Evolutionary conservation across 495 filamentous ascomycete genomes (phyloP).

Genomic region (Hyaloscypha hepaticicola): DNA sequence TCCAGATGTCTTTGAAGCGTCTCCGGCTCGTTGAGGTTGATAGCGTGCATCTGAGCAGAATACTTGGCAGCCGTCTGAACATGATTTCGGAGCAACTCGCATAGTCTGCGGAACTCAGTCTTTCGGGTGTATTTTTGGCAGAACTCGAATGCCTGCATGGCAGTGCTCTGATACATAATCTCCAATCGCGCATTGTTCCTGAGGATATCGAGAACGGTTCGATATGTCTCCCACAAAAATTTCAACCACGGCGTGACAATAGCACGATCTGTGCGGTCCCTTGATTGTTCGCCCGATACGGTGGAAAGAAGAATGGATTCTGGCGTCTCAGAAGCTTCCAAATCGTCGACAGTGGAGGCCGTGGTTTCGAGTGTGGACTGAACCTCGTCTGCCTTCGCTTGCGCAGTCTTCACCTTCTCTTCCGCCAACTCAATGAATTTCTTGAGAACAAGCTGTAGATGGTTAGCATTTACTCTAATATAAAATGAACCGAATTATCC

Average conservation of each 20-base stretch:
- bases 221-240: constrained; percentile 99
- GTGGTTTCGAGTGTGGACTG: constrained; percentile 79
- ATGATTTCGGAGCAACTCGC: constrained; percentile 96
- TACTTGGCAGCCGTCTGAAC: constrained; percentile 99
- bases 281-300: constrained; percentile 95
- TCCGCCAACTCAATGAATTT: constrained; percentile 97
- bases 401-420: constrained; percentile 92
- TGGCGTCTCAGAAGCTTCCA: constrained; percentile 95
- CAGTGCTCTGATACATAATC: constrained; percentile 97
- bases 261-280: constrained; percentile 93
- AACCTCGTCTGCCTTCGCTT: constrained; percentile 92
- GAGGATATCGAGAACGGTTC: constrained; percentile 95
- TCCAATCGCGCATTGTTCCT: constrained; percentile 98
- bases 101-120: constrained; percentile 97
- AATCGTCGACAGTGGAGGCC: constrained; percentile 78
- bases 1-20: constrained; percentile 96
- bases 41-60: constrained; percentile 97
- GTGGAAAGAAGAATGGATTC: constrained; percentile 97
- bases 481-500: neutral
- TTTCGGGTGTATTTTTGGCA: constrained; percentile 97
- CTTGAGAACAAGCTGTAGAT: constrained; percentile 75
- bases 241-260: constrained; percentile 99
- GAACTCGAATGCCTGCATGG: constrained; percentile 97
- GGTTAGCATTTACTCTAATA: constrained; percentile 11
- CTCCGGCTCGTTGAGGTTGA: constrained; percentile 96